A percentile compares a stretch with the other conserved stretches of the same genome.
Conservation (phyloP, 306 rosid genomes). For the Amphicarpaea edgeworthii region DNA sequence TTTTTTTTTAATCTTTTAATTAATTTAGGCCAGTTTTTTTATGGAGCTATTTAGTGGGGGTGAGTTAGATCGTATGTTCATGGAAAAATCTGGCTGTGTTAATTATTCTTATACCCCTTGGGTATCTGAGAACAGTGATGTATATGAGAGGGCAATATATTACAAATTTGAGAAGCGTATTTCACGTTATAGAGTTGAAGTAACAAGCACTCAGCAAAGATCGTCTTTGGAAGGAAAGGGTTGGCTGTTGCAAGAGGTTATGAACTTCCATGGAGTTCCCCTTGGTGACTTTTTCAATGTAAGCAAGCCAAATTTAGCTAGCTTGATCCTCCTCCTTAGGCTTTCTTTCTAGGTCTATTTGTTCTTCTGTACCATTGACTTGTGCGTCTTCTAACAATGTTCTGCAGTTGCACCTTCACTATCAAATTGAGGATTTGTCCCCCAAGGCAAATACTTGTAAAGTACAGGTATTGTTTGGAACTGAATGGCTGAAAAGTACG, state of each 20-base stretch:
- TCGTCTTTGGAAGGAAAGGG: conserved; percentile 65
- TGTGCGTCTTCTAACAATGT: conserved; percentile 39
- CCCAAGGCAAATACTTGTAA: conserved; percentile 63
- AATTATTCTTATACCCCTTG: conserved; percentile 85
- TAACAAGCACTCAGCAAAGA: conserved; percentile 82
- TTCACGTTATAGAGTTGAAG: conserved; percentile 79
- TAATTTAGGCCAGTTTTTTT: conserved; percentile 66
- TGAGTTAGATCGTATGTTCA: conserved; percentile 74
- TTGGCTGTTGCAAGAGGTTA: conserved; percentile 88
- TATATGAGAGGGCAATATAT: conserved; percentile 75
- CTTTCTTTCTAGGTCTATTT: conserved; percentile 34
- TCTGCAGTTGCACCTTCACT: conserved; percentile 83
- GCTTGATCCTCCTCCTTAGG: neutral
- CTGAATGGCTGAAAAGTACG: conserved; percentile 90
- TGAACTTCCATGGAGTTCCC: conserved; percentile 88
- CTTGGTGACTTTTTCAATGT: conserved; percentile 90
- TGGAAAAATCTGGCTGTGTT: conserved; percentile 85
- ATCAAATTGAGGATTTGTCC: conserved; percentile 77
- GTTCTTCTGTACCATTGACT: conserved; percentile 35
- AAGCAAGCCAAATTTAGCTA: conserved; percentile 45
- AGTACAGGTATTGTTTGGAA: conserved; percentile 72
- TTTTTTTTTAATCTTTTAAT: conserved; percentile 52
- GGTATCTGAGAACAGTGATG: conserved; percentile 80
- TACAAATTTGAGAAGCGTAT: conserved; percentile 76
- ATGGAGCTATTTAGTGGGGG: conserved; percentile 85